Evolutionary conservation across 805 yeast genomes (phyloP).

Genomic region (Ogataea paraovalis): DNA sequence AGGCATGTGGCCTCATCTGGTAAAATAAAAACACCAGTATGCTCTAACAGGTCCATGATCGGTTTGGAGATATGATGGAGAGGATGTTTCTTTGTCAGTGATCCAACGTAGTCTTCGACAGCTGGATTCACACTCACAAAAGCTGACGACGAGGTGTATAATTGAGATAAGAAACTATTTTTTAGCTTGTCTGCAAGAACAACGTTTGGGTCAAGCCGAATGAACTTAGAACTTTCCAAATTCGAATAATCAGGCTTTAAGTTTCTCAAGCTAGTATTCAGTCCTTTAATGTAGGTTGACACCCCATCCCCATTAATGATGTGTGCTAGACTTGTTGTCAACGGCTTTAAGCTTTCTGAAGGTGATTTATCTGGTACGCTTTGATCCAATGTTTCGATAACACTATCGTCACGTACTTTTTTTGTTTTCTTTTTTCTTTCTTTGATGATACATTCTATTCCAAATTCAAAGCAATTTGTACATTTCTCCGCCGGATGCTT

Average conservation of each 20-base stretch:
- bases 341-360: not conserved
- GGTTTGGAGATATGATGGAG: not conserved
- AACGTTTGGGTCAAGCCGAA: not conserved
- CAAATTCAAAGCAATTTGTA: conserved; percentile 63
- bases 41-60: not conserved
- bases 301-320: not conserved
- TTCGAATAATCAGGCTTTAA: not conserved
- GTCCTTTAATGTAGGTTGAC: not conserved
- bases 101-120: not conserved
- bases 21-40: conserved; percentile 37
- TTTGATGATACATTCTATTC: conserved; percentile 62
- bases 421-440: conserved; percentile 26
- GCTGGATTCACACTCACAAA: not conserved
- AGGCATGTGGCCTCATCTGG: conserved; percentile 56
- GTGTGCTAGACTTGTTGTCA: not conserved
- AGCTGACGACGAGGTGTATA: not conserved
- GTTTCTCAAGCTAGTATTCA: not conserved
- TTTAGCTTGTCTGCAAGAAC: not conserved
- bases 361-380: not conserved
- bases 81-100: not conserved
- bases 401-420: not conserved
- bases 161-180: not conserved
- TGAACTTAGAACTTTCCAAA: not conserved
- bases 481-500: conserved; percentile 38
- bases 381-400: not conserved